phyloP scores from a whole-genome alignment of 2,329 filamentous ascomycete genomes.

The Cytospora mali region DNA sequence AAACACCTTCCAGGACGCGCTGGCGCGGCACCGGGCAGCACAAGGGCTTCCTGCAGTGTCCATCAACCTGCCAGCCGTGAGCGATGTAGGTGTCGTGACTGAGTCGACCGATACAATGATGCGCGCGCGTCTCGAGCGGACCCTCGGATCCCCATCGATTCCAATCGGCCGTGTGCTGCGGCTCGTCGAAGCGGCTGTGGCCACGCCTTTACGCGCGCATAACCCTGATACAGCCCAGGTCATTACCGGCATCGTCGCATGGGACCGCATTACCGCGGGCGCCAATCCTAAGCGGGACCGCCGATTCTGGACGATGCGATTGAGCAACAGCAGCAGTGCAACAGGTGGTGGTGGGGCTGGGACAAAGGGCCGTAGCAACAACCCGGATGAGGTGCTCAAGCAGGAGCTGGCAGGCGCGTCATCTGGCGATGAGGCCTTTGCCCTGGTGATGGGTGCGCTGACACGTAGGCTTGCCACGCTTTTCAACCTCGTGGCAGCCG shows the following conservation, averaged over 20 bases:
- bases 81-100: constrained; percentile 31
- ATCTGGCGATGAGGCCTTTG: constrained; percentile 17
- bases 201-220: not conserved
- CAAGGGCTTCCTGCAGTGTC: constrained; percentile 31
- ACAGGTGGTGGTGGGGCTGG: no score
- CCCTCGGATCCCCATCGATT: no score
- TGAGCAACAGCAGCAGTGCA: not conserved
- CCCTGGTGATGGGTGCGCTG: constrained; percentile 27
- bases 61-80: constrained; percentile 33
- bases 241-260: not conserved
- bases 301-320: constrained; percentile 4
- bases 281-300: not conserved
- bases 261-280: not conserved
- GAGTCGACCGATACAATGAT: no score
- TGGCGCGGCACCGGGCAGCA: constrained; percentile 29
- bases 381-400: constrained; percentile 1
- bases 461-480: constrained; percentile 30
- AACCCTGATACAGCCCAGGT: not conserved
- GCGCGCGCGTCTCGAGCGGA: no score
- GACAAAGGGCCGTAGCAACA: no score
- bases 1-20: constrained; percentile 38
- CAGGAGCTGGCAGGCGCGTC: not conserved
- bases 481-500: constrained; percentile 33
- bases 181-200: no score
- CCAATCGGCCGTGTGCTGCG: no score